Evolutionary conservation across 2,329 filamentous ascomycete genomes (phyloP), one percentile per base, ranked within the genome.

Genomic region (Arthroderma sp.): DNA sequence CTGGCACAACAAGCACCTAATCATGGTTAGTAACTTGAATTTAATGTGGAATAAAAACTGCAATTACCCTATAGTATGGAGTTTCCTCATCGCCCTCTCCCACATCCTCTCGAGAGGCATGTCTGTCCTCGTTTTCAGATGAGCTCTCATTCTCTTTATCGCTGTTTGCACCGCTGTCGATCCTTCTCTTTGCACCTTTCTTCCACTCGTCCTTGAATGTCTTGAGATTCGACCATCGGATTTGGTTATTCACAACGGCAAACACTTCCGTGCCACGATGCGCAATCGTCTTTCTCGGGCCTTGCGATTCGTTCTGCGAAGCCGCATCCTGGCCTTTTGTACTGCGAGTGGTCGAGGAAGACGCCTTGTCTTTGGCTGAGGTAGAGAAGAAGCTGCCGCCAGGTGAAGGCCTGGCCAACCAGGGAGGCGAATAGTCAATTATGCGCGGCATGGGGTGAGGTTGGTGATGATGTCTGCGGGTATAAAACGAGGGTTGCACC

Each of bases 141-240:
- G 7, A 5, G 9, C 28, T 44, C 8, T 22, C 32, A 5, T 30
- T 9, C 3, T 39, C 28, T 32, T 33, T 40, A 33, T 30, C 30
- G 37, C 30, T 32, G 32, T 33, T 15, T 8, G 10, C 28, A 31
- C 55, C 36, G 37, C 40, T 47, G 43, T 59, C 59, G 36, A 48
- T 50, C 50, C 61, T 63, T 36, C 59, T 56, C 44, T 56, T 58
- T n/a, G 58, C 51, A 42, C 58, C 54, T 40, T 66, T 60, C 49
- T 68, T 64, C 66, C 66, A 70, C 52, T 67, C 60, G 45, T 78
- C 83, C 68, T 93, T 94, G 57, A 96, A 63, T 48, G 81, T 77
- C 42, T 79, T 77, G 45, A 98, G 67, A 64, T 94, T 86, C 6
- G 84, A 82, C 87, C 91, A 98, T 62, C 88, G 76, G 49, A 98